These are phyloP conservation scores for Hirschfeldia incana DNA, from an alignment of 345 rosid species.

Conservation along the genomic window DNA sequence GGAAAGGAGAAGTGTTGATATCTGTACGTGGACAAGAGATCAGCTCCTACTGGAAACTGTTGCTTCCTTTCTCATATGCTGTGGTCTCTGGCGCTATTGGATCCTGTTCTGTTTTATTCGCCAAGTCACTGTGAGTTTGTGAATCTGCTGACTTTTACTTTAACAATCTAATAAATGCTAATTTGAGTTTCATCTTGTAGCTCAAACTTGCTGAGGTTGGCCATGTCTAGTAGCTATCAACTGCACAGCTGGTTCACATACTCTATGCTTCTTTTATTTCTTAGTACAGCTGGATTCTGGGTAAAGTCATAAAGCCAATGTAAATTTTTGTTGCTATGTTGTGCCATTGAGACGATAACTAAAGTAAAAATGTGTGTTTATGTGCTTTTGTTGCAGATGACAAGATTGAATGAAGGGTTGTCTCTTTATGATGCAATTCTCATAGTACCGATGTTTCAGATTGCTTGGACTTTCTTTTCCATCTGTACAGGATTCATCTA, in stretches of 20 bases:
- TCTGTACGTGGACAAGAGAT: slow-evolving; percentile 70
- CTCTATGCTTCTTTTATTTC: slow-evolving; percentile 92
- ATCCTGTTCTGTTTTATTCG: slow-evolving; percentile 95
- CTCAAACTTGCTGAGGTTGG: slow-evolving; percentile 88
- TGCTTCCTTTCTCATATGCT: slow-evolving; percentile 96
- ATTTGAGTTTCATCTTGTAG: slow-evolving; percentile 44
- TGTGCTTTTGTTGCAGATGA: slow-evolving; percentile 60
- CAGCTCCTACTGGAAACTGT: slow-evolving; percentile 77
- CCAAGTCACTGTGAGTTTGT: slow-evolving; percentile 93
- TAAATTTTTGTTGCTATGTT: slow-evolving; percentile 9
- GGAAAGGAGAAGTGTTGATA: slow-evolving; percentile 85
- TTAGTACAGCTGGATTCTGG: slow-evolving; percentile 99
- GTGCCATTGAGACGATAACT: not conserved
- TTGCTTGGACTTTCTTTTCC: slow-evolving; percentile 99
- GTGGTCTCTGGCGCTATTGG: slow-evolving; percentile 97
- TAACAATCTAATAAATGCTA: not conserved
- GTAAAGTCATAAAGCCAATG: slow-evolving; percentile 48
- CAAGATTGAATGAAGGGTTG: slow-evolving; percentile 95
- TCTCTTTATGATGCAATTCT: slow-evolving; percentile 88
- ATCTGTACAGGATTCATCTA: slow-evolving; percentile 96
- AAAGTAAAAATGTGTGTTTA: slow-evolving; percentile 2
- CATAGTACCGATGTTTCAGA: slow-evolving; percentile 99
- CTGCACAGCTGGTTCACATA: slow-evolving; percentile 98
- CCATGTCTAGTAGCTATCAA: slow-evolving; percentile 85
- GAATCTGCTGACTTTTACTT: not conserved